These are phyloP conservation scores for Fusarium concolor DNA, from an alignment of 2,329 filamentous ascomycete genomes.

Conservation along the genomic window DNA sequence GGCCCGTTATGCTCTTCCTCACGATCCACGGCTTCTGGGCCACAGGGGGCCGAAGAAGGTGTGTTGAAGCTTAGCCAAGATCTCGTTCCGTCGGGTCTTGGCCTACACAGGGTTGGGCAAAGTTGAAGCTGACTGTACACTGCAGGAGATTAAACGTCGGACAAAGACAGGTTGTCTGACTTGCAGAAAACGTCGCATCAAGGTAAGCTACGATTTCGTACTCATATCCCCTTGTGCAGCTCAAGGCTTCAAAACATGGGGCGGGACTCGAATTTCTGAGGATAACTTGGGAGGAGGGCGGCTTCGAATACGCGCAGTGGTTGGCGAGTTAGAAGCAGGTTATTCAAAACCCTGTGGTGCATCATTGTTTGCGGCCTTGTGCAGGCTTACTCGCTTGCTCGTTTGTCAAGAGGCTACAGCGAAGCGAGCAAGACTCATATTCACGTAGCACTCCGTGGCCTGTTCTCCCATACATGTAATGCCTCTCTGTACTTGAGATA, in stretches of 20 bases:
- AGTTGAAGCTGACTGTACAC: slow-evolving; percentile 29
- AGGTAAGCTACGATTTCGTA: slow-evolving; percentile 60
- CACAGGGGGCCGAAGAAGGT: slow-evolving; percentile 69
- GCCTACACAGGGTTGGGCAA: slow-evolving; percentile 3
- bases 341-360: slow-evolving; percentile 30
- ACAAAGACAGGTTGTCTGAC: slow-evolving; percentile 73
- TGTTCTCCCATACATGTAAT: slow-evolving; percentile 33
- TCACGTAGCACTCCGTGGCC: slow-evolving; percentile 41
- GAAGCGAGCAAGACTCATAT: slow-evolving; percentile 37
- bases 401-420: slow-evolving; percentile 31
- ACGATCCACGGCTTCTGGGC: slow-evolving; percentile 61
- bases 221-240: slow-evolving; percentile 24
- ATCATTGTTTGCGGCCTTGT: slow-evolving; percentile 32
- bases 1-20: slow-evolving; percentile 60
- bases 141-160: slow-evolving; percentile 70
- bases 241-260: slow-evolving; percentile 8
- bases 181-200: slow-evolving; percentile 71
- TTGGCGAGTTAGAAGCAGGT: slow-evolving; percentile 27
- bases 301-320: slow-evolving; percentile 20
- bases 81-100: not conserved
- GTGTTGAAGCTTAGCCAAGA: slow-evolving; percentile 42
- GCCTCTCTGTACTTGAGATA: slow-evolving; percentile 25
- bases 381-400: slow-evolving; percentile 35
- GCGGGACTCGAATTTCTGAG: slow-evolving; percentile 23
- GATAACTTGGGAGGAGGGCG: slow-evolving; percentile 21